A percentile compares a stretch with the other conserved stretches of the same genome.
phyloP scores from a whole-genome alignment of 192 early-diverging fungal species.

The Coemansia sp. region DNA sequence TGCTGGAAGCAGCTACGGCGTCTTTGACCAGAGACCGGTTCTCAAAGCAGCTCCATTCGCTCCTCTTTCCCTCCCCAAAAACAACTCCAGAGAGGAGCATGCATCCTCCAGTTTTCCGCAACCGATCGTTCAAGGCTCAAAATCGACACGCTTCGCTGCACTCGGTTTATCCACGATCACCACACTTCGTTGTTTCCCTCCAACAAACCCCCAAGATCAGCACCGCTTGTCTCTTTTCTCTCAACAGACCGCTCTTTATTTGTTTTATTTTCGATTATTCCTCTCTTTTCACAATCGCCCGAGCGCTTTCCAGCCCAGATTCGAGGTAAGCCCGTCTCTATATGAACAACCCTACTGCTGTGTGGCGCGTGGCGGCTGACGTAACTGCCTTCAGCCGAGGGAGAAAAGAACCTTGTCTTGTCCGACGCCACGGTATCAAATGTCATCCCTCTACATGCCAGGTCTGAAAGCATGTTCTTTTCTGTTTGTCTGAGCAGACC shows the following conservation, averaged over 20 bases:
- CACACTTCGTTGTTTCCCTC: no score
- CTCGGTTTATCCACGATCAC: background rate
- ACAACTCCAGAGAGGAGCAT: no score
- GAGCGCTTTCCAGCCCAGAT: background rate
- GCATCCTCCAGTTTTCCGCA: no score
- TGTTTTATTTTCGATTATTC: background rate
- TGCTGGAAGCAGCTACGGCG: background rate
- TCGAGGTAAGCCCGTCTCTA: slow-evolving; percentile 1
- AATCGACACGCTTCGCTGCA: background rate
- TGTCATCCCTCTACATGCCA: background rate
- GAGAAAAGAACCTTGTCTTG: background rate
- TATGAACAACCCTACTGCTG: background rate
- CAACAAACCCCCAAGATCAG: background rate
- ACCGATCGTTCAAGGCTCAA: background rate
- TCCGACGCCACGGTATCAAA: background rate
- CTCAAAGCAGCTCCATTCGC: background rate
- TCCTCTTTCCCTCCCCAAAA: background rate
- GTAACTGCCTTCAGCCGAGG: background rate
- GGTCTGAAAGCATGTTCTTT: no score
- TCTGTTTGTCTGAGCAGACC: background rate
- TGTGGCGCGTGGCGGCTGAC: background rate
- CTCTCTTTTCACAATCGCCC: background rate
- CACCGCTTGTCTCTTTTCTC: slow-evolving; percentile 2
- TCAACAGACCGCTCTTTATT: background rate
- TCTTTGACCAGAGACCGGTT: no score